A percentile compares a stretch with the other conserved stretches of the same genome.
Conservation (phyloP, 2,329 filamentous ascomycete genomes). For the Tolypocladium ophioglossoides region DNA sequence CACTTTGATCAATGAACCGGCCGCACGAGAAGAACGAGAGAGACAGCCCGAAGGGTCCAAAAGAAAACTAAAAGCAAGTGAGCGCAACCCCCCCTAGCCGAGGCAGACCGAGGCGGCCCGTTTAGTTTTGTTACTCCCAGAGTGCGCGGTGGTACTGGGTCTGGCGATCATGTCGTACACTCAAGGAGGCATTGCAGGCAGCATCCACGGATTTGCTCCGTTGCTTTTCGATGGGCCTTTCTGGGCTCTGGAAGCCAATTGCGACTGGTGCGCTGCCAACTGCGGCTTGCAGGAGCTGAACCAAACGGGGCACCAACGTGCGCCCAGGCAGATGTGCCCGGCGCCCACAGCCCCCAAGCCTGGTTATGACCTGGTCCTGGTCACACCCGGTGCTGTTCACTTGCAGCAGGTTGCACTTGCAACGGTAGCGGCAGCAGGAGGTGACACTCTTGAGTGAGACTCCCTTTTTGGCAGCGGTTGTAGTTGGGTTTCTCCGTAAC, state of each 20-base stretch:
- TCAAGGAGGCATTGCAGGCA: too few relatives aligned
- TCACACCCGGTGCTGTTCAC: too few relatives aligned
- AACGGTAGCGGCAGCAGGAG: too few relatives aligned
- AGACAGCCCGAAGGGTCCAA: background rate
- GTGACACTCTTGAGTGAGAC: too few relatives aligned
- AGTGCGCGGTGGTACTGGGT: background rate
- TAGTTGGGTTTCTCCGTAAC: too few relatives aligned
- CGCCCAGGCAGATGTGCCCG: background rate
- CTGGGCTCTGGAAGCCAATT: conserved; percentile 10
- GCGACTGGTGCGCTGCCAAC: conserved; percentile 3
- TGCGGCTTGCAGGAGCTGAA: conserved; percentile 28
- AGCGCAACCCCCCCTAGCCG: background rate
- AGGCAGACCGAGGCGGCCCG: background rate
- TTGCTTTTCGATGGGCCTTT: background rate
- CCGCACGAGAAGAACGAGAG: background rate
- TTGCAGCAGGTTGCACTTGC: too few relatives aligned
- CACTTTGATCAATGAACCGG: background rate
- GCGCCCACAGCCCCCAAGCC: background rate
- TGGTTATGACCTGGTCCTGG: too few relatives aligned
- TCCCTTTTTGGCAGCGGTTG: too few relatives aligned
- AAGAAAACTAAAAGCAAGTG: background rate
- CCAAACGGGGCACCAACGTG: background rate
- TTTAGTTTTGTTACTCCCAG: conserved; percentile 2
- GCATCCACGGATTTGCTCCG: too few relatives aligned
- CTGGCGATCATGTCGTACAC: background rate